These are phyloP conservation scores for Dillenia suffruticosa DNA, from an alignment of 164 flowering plant genomes.

Conservation along the genomic window DNA sequence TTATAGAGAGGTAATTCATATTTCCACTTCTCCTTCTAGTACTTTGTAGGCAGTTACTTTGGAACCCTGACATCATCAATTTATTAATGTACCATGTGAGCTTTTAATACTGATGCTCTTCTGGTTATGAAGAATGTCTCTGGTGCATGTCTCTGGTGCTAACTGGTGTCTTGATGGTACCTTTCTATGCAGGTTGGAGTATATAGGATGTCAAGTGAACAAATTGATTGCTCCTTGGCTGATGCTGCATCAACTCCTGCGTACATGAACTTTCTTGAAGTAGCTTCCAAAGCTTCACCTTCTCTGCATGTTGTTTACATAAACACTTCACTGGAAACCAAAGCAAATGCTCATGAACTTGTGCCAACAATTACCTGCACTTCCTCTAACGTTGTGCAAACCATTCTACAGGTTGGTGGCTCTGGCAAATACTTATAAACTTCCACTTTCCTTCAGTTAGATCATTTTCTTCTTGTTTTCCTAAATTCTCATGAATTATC, in stretches of 20 bases:
- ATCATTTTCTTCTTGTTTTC: background rate
- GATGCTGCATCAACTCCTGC: slow-evolving; percentile 86
- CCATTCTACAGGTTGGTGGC: slow-evolving; percentile 78
- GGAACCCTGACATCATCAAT: background rate
- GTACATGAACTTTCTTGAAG: slow-evolving; percentile 70
- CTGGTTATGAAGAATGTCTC: background rate
- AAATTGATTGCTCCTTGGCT: slow-evolving; percentile 95
- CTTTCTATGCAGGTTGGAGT: slow-evolving; percentile 81
- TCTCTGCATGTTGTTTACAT: slow-evolving; percentile 91
- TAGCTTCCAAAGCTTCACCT: slow-evolving; percentile 60
- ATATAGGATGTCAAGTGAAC: slow-evolving; percentile 91
- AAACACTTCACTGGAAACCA: slow-evolving; percentile 93
- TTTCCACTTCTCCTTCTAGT: slow-evolving; percentile 1
- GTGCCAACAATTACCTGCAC: slow-evolving; percentile 98
- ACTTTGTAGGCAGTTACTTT: background rate
- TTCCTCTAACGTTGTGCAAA: slow-evolving; percentile 92
- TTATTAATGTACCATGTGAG: background rate
- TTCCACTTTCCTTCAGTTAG: slow-evolving; percentile 1
- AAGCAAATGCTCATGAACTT: slow-evolving; percentile 86
- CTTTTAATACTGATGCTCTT: background rate
- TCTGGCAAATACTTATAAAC: background rate
- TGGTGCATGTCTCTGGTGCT: slow-evolving; percentile 5
- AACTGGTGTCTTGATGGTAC: slow-evolving; percentile 7
- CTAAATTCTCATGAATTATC: background rate
- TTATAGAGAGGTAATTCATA: slow-evolving; percentile 54